Base-by-base conservation (phyloP, 2,329 filamentous ascomycete genomes). In the Verticillium longisporum region DNA sequence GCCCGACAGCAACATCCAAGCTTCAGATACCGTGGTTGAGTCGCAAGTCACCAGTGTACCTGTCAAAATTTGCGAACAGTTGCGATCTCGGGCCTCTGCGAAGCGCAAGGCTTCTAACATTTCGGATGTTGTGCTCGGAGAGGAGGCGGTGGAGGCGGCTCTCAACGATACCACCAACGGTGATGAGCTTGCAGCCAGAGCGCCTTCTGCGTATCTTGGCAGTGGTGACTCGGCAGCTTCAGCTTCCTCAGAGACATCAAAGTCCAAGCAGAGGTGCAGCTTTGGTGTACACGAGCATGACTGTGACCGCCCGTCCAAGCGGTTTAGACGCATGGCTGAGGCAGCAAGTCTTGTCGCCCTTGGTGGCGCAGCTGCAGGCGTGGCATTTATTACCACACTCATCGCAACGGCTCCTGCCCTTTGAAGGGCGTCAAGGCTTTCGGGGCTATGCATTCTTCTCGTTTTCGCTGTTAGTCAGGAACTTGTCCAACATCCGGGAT, bases 351-450 rank as follows among this genome's bases (percentile, higher is more conserved):
- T 73, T 61, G 73, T 73, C 2, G 74, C 74, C 2, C 67, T 77
- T 1, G 75, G 75, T 9, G 72, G 72, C 18, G 68, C 70, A 26
- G 70, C 71, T 7, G 70, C 71, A 11, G 72, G 73, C 9, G 69
- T 72, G 1, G 71, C 74, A 58, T 68, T 77, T 2, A 62, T 77
- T 11, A 70, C 71, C 1, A 72, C 74, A 1, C 66, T 77, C 13
- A 72, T 77, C 50, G 75, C 73, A 62, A 76, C 74, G 9, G 75
- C 75, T 1, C 75, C 75, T 0, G 68, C 69, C 3, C 71, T 76
- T 10, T 50, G 45, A 50, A 26, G 45, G n/a, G 15, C n/a, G 18
- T 10, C 26, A n/a, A 18, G 13, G 50, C 15, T 15, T 55, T 15
- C 54, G 33, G 21, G 4, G 10, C 26, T 33, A 26, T 55, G 41